These are phyloP conservation scores for Trichoderma oligosporum DNA, from an alignment of 2,329 filamentous ascomycete genomes.

Conservation along the genomic window DNA sequence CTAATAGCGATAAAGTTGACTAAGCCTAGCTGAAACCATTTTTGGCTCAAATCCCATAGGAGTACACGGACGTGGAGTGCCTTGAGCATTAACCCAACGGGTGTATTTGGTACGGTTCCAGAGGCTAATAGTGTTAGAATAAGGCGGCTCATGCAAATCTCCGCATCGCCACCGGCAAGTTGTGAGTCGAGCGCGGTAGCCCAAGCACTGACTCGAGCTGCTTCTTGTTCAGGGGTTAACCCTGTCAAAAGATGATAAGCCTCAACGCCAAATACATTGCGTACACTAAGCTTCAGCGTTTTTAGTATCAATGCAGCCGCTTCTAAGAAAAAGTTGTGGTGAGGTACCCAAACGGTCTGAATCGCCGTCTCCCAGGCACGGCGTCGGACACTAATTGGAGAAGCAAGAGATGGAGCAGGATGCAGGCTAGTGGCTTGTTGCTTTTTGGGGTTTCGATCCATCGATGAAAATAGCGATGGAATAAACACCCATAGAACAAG, in stretches of 20 bases:
- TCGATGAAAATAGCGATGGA: conserved; percentile 47
- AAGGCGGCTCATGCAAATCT: conserved; percentile 83
- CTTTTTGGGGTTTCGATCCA: conserved; percentile 50
- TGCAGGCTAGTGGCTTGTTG: conserved; percentile 43
- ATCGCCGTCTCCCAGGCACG: conserved; percentile 92
- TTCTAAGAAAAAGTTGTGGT: conserved; percentile 81
- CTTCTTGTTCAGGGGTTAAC: conserved; percentile 78
- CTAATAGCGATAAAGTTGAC: conserved; percentile 69
- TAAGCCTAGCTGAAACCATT: conserved; percentile 59
- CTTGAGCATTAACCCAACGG: conserved; percentile 82
- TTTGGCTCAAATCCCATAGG: conserved; percentile 70
- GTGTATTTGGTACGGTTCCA: conserved; percentile 78
- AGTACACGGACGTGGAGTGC: conserved; percentile 87
- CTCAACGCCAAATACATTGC: conserved; percentile 71
- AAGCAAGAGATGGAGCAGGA: conserved; percentile 68
- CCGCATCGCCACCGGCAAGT: conserved; percentile 81
- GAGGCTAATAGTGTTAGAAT: conserved; percentile 84
- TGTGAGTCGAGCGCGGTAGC: conserved; percentile 90
- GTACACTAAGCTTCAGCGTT: conserved; percentile 74
- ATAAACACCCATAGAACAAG: conserved; percentile 53
- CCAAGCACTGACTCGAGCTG: conserved; percentile 86
- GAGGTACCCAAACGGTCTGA: conserved; percentile 87
- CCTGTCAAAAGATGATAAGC: conserved; percentile 77
- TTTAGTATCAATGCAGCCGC: conserved; percentile 76
- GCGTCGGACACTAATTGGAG: conserved; percentile 77